phyloP scores from a whole-genome alignment of 2,329 filamentous ascomycete genomes.

The Pseudomassariella vexata region DNA sequence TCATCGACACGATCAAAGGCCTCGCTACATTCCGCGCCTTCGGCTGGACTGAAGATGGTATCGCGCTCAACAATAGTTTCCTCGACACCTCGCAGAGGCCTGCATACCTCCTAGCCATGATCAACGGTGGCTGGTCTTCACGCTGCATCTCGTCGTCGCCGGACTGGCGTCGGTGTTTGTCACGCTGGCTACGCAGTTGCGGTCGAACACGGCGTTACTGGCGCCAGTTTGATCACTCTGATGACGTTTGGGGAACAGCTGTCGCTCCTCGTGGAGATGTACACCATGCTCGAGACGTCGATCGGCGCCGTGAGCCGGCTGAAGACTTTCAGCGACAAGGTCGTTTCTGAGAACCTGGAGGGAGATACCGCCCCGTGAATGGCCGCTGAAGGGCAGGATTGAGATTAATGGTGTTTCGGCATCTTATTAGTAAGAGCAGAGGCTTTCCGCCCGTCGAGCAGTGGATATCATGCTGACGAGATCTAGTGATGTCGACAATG shows the following conservation, averaged over 20 bases:
- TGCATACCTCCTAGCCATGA: slow-evolving; percentile 22
- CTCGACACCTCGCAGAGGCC: slow-evolving; percentile 23
- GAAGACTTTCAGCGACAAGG: slow-evolving; percentile 5
- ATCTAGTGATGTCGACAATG: no score
- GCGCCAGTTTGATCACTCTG: slow-evolving; percentile 31
- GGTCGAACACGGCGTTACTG: slow-evolving; percentile 25
- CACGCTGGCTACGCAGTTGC: slow-evolving; percentile 16
- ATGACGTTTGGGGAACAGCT: slow-evolving; percentile 28
- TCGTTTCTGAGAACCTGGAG: slow-evolving; percentile 8
- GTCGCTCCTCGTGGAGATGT: slow-evolving; percentile 22
- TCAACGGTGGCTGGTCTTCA: slow-evolving; percentile 27
- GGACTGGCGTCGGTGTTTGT: slow-evolving; percentile 21
- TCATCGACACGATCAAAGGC: slow-evolving; percentile 35
- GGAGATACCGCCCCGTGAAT: slow-evolving; percentile 12
- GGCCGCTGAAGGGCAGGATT: slow-evolving; percentile 24
- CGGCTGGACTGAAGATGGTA: slow-evolving; percentile 30
- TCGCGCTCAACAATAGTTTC: slow-evolving; percentile 22
- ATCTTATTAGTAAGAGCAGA: no score
- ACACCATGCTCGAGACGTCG: slow-evolving; percentile 24
- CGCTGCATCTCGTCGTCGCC: slow-evolving; percentile 25
- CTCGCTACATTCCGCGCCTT: slow-evolving; percentile 40
- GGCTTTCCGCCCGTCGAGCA: no score
- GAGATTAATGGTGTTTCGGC: slow-evolving; percentile 25
- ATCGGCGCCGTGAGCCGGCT: slow-evolving; percentile 22
- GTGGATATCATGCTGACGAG: no score